Evolutionary conservation across 495 filamentous ascomycete genomes (phyloP).

Genomic region (Neurospora sp.): DNA sequence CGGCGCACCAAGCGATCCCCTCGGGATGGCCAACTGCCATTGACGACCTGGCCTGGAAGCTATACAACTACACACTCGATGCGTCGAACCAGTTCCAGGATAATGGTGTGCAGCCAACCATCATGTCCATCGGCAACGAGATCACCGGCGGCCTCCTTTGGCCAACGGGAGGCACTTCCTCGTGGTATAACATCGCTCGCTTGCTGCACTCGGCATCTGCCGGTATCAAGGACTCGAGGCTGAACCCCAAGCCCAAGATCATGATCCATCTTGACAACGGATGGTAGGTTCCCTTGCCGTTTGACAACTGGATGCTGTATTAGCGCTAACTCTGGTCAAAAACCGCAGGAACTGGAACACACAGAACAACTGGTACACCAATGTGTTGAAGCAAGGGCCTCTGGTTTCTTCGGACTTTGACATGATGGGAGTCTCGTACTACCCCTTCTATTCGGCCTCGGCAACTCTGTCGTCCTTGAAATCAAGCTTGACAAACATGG

Average conservation of each 20-base stretch:
- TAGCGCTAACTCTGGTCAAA: not conserved
- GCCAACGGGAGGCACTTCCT: constrained; percentile 45
- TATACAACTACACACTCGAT: constrained; percentile 57
- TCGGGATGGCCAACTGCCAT: constrained; percentile 51
- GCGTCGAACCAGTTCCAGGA: constrained; percentile 49
- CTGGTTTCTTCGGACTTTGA: constrained; percentile 50
- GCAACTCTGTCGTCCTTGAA: constrained; percentile 48
- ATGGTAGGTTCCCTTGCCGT: constrained; percentile 27
- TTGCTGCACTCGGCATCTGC: constrained; percentile 52
- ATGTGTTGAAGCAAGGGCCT: constrained; percentile 41
- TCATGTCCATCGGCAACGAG: constrained; percentile 63
- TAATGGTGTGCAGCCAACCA: constrained; percentile 43
- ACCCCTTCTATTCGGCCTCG: constrained; percentile 51
- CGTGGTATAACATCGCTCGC: constrained; percentile 47
- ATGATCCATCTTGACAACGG: constrained; percentile 64
- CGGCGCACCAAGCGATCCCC: constrained; percentile 41
- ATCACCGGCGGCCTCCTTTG: constrained; percentile 54
- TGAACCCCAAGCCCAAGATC: constrained; percentile 47
- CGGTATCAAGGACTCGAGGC: constrained; percentile 51
- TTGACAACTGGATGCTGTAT: not conserved
- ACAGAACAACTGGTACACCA: constrained; percentile 55
- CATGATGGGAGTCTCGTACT: constrained; percentile 60
- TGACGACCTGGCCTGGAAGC: constrained; percentile 45
- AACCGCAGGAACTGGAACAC: constrained; percentile 41
- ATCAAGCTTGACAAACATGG: constrained; percentile 47